phyloP scores from a whole-genome alignment of 1,284 basidiomycete species.

The Paramarasmius palmivorus region DNA sequence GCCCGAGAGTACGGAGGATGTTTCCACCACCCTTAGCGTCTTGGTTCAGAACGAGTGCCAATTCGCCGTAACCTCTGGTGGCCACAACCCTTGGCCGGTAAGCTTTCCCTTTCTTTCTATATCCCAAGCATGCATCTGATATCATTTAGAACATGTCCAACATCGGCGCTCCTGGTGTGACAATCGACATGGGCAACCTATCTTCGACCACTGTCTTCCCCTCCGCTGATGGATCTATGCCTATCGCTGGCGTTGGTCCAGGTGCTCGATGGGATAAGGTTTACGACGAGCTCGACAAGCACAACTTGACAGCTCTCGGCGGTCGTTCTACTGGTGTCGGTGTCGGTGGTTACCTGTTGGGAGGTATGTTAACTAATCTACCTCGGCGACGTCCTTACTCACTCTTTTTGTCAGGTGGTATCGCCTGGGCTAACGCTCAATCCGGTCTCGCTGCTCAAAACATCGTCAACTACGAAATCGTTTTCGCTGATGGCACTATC shows the following conservation, averaged over 20 bases:
- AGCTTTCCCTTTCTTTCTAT: too few relatives aligned
- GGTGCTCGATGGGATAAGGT: constrained; percentile 37
- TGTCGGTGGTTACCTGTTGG: constrained; percentile 32
- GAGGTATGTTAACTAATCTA: constrained; percentile 25
- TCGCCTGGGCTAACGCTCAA: constrained; percentile 17
- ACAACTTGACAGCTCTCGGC: constrained; percentile 32
- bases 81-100: constrained; percentile 13
- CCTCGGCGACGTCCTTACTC: background rate
- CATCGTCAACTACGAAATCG: constrained; percentile 21
- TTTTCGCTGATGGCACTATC: constrained; percentile 19
- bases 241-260: constrained; percentile 28
- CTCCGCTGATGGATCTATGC: constrained; percentile 2
- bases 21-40: constrained; percentile 7
- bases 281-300: constrained; percentile 26
- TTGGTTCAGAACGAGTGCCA: background rate
- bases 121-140: too few relatives aligned
- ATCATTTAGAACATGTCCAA: constrained; percentile 8
- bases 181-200: constrained; percentile 20
- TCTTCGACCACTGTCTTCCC: constrained; percentile 24
- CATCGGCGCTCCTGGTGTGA: background rate
- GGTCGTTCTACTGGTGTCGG: constrained; percentile 34
- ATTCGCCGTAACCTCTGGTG: constrained; percentile 11
- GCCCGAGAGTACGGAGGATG: constrained; percentile 4
- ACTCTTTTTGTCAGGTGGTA: constrained; percentile 15
- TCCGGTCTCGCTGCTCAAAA: constrained; percentile 19